phyloP scores from a whole-genome alignment of 768 basidiomycete genomes.

The Gymnopilus dilepis region DNA sequence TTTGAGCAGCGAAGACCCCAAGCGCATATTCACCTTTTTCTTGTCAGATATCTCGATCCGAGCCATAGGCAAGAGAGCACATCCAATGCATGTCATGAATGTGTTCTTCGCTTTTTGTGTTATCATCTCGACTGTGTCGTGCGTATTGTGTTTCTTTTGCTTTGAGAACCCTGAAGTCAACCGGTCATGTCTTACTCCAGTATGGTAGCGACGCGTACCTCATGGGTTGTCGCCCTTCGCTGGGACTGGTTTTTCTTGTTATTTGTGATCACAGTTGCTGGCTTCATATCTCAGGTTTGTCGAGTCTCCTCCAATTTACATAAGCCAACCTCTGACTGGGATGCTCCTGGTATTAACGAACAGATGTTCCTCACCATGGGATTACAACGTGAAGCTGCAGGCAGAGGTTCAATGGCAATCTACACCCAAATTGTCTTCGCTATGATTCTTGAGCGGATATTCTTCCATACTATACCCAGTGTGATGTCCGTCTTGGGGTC shows the following conservation, averaged over 20 bases:
- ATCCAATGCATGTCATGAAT: slow-evolving; percentile 70
- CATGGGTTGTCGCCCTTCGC: slow-evolving; percentile 48
- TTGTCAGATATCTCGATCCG: slow-evolving; percentile 47
- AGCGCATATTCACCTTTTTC: too few relatives aligned
- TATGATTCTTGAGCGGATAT: slow-evolving; percentile 60
- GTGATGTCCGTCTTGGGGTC: slow-evolving; percentile 64
- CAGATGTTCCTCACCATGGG: slow-evolving; percentile 47
- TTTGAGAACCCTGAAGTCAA: not conserved
- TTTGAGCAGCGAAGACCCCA: not conserved
- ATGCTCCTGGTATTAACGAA: too few relatives aligned
- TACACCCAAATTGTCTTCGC: slow-evolving; percentile 68
- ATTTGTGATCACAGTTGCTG: slow-evolving; percentile 53
- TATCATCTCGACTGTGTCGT: slow-evolving; percentile 40
- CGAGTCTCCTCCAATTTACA: not conserved
- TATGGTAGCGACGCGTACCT: slow-evolving; percentile 46
- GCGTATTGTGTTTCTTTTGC: slow-evolving; percentile 12
- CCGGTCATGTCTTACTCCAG: slow-evolving; percentile 28
- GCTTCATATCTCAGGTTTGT: slow-evolving; percentile 56
- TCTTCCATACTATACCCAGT: slow-evolving; percentile 66
- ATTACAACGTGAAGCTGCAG: slow-evolving; percentile 20
- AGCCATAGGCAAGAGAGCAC: slow-evolving; percentile 75
- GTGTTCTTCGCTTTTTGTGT: slow-evolving; percentile 68
- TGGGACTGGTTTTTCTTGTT: slow-evolving; percentile 50
- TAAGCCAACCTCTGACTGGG: too few relatives aligned
- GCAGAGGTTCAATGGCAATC: slow-evolving; percentile 56